These are phyloP conservation scores for Pythium vanterpoolii DNA, from an alignment of 352 stramenopile species.

Conservation along the genomic window DNA sequence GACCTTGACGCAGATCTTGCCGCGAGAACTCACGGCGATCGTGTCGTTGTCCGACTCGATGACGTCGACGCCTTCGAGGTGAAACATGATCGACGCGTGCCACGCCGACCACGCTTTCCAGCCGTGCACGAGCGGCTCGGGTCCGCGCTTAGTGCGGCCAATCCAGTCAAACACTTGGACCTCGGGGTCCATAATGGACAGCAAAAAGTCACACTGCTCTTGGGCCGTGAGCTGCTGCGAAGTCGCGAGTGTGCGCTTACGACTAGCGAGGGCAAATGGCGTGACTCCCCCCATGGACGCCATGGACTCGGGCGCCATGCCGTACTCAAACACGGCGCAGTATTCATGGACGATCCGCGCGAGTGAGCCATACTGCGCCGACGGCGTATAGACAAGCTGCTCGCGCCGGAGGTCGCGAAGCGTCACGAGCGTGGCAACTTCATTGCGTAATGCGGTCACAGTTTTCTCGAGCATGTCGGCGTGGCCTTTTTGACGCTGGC, in stretches of 20 bases:
- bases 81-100: slow-evolving; percentile 25
- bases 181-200: slow-evolving; percentile 21
- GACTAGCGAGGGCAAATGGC: slow-evolving; percentile 9
- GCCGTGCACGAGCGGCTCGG: slow-evolving; percentile 14
- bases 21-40: slow-evolving; percentile 37
- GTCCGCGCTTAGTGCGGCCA: slow-evolving; percentile 13
- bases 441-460: slow-evolving; percentile 35
- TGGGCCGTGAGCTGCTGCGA: slow-evolving; percentile 7
- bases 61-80: slow-evolving; percentile 41
- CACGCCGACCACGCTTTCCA: slow-evolving; percentile 25
- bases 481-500: slow-evolving; percentile 22
- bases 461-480: slow-evolving; percentile 14
- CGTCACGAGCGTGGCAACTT: slow-evolving; percentile 46
- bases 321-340: slow-evolving; percentile 44
- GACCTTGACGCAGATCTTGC: slow-evolving; percentile 44
- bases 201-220: slow-evolving; percentile 15
- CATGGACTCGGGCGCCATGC: slow-evolving; percentile 29
- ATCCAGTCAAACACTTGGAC: slow-evolving; percentile 25
- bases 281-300: neutral
- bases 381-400: slow-evolving; percentile 29
- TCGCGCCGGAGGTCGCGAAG: slow-evolving; percentile 40
- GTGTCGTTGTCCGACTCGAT: slow-evolving; percentile 36
- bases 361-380: slow-evolving; percentile 37
- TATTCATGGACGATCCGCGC: slow-evolving; percentile 42
- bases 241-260: slow-evolving; percentile 33